Evolutionary conservation across 257 asterid species (phyloP), one percentile per base, ranked within the genome.

Genomic region (Gentiana dahurica): DNA sequence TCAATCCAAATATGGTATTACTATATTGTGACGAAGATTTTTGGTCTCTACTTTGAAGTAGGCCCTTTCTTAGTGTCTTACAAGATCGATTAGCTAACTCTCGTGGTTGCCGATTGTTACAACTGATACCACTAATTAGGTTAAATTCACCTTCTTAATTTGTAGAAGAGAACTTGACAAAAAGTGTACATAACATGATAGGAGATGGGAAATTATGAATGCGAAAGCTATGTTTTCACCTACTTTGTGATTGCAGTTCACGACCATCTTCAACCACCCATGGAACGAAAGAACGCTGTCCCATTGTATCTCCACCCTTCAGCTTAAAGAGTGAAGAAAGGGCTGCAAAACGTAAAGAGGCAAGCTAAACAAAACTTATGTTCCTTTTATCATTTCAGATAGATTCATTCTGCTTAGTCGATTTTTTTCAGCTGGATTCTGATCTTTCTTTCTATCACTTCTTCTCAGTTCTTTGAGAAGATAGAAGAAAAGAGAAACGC

Each of bases 311-410:
- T 50, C 67, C 78, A 53, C 67, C 95, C 54, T 87, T 82, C 78
- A 74, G 63, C 70, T 81, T 90, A 65, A 84, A 72, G 79, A 84
- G 95, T 64, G 95, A 87, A 65, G 94, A 87, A 73, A 75, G 98
- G 75, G 95, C 82, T 39, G 82, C 75, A 66, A 90, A 82, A 62
- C 82, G 89, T 38, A 84, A 73, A 79, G 96, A 90, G 94, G 97
- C 68, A 77, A 72, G 83, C 68, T 36, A 13, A 51, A 48, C 50
- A 46, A 49, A 10, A 41, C 52, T 12, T 34, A 57, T 35, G 2
- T 24, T 33, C 9, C 45, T 38, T 44, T 46, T 45, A 13, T 67
- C 48, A 24, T 24, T 24, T 59, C 37, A 51, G 32, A 7, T 47
- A 24, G 12, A 46, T 53, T 24, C 59, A 53, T 49, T 59, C 51